phyloP scores from a whole-genome alignment of 257 asterid genomes.

The Ballota nigra region DNA sequence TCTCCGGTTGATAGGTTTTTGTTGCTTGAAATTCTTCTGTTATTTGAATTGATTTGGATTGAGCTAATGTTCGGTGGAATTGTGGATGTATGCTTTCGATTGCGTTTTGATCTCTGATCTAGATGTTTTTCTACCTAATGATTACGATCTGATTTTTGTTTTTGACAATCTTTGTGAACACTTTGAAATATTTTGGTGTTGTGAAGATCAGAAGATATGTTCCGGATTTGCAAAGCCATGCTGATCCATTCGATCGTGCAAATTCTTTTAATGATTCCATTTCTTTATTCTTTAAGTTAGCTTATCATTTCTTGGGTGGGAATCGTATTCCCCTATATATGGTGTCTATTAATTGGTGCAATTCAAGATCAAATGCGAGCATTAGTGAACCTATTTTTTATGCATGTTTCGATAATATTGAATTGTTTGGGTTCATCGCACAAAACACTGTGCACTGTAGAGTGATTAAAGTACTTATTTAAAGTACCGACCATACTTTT shows the following conservation, averaged over 20 bases:
- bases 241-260: conserved; percentile 11
- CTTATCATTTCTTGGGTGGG: background rate
- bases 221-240: background rate
- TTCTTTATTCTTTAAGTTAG: background rate
- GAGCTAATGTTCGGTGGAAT: conserved; percentile 6
- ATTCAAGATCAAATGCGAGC: background rate
- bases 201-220: no score
- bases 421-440: background rate
- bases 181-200: background rate
- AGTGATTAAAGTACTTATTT: background rate
- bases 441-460: background rate
- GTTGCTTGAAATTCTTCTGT: background rate
- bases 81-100: background rate
- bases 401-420: conserved; percentile 8
- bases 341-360: background rate
- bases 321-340: background rate
- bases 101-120: conserved; percentile 26
- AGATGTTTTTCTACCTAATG: background rate
- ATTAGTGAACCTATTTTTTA: background rate
- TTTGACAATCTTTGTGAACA: background rate
- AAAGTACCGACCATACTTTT: background rate
- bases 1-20: background rate
- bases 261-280: background rate
- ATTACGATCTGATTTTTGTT: conserved; percentile 20
- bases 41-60: background rate